A percentile compares a stretch with the other conserved stretches of the same genome.
Conservation (phyloP, 1,284 basidiomycete genomes). For the Peniophora sp. region DNA sequence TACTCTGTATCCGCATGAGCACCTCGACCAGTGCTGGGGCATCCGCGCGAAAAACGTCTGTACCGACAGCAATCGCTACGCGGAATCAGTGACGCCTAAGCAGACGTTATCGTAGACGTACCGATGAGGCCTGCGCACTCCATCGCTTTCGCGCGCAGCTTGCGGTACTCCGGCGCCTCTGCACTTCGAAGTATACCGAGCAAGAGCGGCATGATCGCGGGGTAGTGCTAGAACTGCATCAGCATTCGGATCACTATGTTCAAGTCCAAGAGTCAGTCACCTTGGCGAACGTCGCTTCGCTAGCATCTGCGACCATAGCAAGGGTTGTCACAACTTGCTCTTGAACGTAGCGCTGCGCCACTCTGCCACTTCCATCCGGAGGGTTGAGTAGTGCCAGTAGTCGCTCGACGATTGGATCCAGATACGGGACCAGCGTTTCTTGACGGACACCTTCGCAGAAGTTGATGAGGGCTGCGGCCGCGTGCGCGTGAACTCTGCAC, state of each 20-base stretch:
- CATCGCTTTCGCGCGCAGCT: constrained; percentile 73
- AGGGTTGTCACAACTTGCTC: constrained; percentile 79
- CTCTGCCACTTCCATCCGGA: constrained; percentile 24
- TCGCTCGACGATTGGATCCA: constrained; percentile 70
- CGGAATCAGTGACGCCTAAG: neutral
- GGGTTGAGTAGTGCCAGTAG: constrained; percentile 60
- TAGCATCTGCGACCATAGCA: constrained; percentile 80
- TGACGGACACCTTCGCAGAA: constrained; percentile 78
- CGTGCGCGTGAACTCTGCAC: constrained; percentile 72
- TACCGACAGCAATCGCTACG: constrained; percentile 74
- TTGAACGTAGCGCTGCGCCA: constrained; percentile 58
- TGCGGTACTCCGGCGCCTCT: constrained; percentile 55
- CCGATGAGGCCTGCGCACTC: constrained; percentile 80
- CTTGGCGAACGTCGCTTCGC: constrained; percentile 64
- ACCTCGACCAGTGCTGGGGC: constrained; percentile 64
- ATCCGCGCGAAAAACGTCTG: constrained; percentile 70
- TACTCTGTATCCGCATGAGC: constrained; percentile 74
- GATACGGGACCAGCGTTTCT: constrained; percentile 64
- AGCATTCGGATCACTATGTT: neutral
- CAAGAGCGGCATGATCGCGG: constrained; percentile 69
- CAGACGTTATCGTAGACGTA: constrained; percentile 27
- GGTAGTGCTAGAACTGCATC: constrained; percentile 46
- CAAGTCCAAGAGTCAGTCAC: constrained; percentile 22
- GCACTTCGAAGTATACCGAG: constrained; percentile 65
- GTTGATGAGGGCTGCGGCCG: constrained; percentile 81